These are phyloP conservation scores for Orbilia javanica DNA, from an alignment of 2,329 filamentous ascomycete genomes.

Conservation along the genomic window DNA sequence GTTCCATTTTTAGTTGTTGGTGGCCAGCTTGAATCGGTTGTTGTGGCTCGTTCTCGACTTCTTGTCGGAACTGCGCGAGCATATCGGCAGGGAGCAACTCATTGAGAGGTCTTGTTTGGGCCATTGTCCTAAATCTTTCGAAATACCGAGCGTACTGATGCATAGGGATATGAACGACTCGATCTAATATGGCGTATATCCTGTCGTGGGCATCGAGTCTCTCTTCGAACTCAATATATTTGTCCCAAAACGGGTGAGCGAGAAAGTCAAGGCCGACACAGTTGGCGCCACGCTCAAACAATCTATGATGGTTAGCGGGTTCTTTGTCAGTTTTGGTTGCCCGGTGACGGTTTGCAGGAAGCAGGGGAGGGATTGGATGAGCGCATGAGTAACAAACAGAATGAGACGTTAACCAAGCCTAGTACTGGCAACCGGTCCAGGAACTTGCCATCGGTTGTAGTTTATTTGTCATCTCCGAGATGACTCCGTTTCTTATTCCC, in stretches of 20 bases:
- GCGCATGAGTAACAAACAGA: constrained; percentile 70
- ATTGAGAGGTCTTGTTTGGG: constrained; percentile 77
- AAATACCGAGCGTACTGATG: constrained; percentile 97
- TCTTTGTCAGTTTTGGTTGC: constrained; percentile 65
- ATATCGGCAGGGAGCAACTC: constrained; percentile 79
- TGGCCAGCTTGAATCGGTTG: constrained; percentile 64
- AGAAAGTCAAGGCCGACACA: constrained; percentile 93
- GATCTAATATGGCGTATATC: constrained; percentile 84
- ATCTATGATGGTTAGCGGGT: constrained; percentile 69
- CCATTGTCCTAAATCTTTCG: constrained; percentile 84
- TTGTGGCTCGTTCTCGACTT: constrained; percentile 77
- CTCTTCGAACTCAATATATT: constrained; percentile 97
- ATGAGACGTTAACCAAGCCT: constrained; percentile 67
- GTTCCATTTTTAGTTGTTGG: constrained; percentile 67
- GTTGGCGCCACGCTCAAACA: constrained; percentile 89
- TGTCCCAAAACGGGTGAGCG: constrained; percentile 97
- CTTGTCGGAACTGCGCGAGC: constrained; percentile 76
- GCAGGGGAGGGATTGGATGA: constrained; percentile 67
- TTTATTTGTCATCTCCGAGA: constrained; percentile 52
- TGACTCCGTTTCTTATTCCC: constrained; percentile 51
- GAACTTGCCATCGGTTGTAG: constrained; percentile 51
- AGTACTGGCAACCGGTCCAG: constrained; percentile 58
- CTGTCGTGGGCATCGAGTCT: constrained; percentile 85
- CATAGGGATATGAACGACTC: constrained; percentile 89
- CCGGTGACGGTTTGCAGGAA: constrained; percentile 60